These are phyloP conservation scores for Euphrasia arctica DNA, from an alignment of 305 asterid genomes.

Conservation along the genomic window DNA sequence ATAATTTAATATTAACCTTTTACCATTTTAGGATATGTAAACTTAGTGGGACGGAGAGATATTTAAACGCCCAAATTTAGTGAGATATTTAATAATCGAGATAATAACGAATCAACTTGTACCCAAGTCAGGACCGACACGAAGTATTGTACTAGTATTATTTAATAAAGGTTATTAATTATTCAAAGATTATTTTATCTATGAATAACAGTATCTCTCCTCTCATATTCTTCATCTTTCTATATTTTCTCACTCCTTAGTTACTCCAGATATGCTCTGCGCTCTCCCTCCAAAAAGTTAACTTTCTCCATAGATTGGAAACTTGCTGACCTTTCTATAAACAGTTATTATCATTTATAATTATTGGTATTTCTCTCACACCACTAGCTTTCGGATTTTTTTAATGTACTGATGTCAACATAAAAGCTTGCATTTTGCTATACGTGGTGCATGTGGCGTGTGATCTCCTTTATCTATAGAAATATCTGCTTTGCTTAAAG, in stretches of 20 bases:
- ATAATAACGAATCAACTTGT: too few species aligned
- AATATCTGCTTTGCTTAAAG: background rate
- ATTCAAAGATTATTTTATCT: background rate
- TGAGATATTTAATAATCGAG: too few species aligned
- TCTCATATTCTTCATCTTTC: slow-evolving; percentile 1
- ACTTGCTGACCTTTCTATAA: background rate
- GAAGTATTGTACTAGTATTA: too few species aligned
- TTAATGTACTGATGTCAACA: background rate
- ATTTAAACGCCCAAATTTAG: too few species aligned
- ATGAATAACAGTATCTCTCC: background rate
- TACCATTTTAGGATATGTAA: too few species aligned
- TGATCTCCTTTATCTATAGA: slow-evolving; percentile 1
- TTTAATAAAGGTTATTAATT: too few species aligned
- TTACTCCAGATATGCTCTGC: background rate
- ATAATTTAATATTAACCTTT: too few species aligned
- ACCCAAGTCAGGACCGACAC: too few species aligned
- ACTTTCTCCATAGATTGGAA: slow-evolving; percentile 2
- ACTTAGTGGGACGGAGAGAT: too few species aligned
- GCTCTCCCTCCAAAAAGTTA: slow-evolving; percentile 7
- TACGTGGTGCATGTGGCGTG: background rate
- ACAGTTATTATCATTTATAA: background rate
- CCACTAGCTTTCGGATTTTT: background rate
- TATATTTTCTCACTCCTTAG: slow-evolving; percentile 1
- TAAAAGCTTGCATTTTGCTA: background rate
- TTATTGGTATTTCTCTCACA: too few species aligned